Base-by-base conservation (phyloP, 176 grass and related monocot genomes). In the Coix lacrymajobi region DNA sequence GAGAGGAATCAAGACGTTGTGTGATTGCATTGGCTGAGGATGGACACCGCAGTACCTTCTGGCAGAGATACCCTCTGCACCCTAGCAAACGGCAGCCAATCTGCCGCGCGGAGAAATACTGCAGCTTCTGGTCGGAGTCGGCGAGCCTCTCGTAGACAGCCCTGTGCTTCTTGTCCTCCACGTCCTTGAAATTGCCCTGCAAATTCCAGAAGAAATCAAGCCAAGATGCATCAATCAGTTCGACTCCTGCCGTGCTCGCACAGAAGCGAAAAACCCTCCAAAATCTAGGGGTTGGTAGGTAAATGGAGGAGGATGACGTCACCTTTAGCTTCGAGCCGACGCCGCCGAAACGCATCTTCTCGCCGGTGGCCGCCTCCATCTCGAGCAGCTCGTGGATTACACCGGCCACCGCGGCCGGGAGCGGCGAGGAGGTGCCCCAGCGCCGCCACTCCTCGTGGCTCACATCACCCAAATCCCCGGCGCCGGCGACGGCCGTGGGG, bases 111-210 rank as follows among this genome's bases (percentile, higher is more conserved):
- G 95, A 79, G 84, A 86, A 98, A 31, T 84, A 98, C 71, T 91
- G 92, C 76, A 98, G 76, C 88, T 98, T 98, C 78, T 93, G 61
- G 22, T 95, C 90, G 31, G 96, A 89, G 78, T 98, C 89, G 8
- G 62, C 22, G 13, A 98, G 85, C 24, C 72, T 84, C 22, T 86
- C 34, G 77, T 95, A 98, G 28, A 98, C 86, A 13, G 86, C 65
- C 71, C 87, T 98, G 69, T 95, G 87, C 78, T 95, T 98, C 87
- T 73, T 91, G 73, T 98, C 92, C 79, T 95, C 96, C 75, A 89
- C 44, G 74, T 79, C 84, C 67, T 91, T 98, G 76, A 98, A 98
- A 81, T 79, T 83, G 22, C 96, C 92, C 92, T 98, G 79, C 15
- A 28, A 45, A 67, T 46, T 41, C 7, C 81, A 84, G 68, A 19